phyloP scores from a whole-genome alignment of 2,329 filamentous ascomycete genomes.

The Paecilomyces sp. region DNA sequence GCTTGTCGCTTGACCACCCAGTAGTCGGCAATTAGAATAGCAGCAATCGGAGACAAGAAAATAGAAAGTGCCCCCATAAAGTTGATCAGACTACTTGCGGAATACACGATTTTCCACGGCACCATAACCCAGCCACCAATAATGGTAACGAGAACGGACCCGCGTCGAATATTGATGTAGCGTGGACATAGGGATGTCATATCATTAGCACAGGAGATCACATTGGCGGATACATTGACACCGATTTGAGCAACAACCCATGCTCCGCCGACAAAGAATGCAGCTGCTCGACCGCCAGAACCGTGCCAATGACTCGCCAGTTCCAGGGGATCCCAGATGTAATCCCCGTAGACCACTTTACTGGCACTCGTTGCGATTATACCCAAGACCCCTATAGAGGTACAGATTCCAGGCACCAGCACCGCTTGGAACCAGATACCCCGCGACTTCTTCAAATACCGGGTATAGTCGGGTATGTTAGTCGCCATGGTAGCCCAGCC shows the following conservation, averaged over 20 bases:
- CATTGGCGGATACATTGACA: slow-evolving; percentile 49
- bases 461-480: slow-evolving; percentile 13
- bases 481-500: slow-evolving; percentile 11
- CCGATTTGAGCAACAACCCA: slow-evolving; percentile 42
- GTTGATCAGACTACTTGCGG: slow-evolving; percentile 19
- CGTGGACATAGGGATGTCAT: slow-evolving; percentile 46
- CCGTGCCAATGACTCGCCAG: slow-evolving; percentile 19
- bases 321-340: slow-evolving; percentile 22
- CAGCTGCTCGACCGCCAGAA: slow-evolving; percentile 18
- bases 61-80: slow-evolving; percentile 19
- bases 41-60: slow-evolving; percentile 36
- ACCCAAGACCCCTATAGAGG: slow-evolving; percentile 23
- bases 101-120: slow-evolving; percentile 30
- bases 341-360: slow-evolving; percentile 14
- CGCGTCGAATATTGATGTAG: slow-evolving; percentile 47
- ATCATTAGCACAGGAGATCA: slow-evolving; percentile 48
- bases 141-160: slow-evolving; percentile 39
- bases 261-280: slow-evolving; percentile 20
- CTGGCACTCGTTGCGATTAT: slow-evolving; percentile 38
- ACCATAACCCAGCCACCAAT: slow-evolving; percentile 25
- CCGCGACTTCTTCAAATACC: slow-evolving; percentile 7
- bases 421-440: slow-evolving; percentile 7
- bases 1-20: slow-evolving; percentile 32
- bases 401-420: slow-evolving; percentile 2
- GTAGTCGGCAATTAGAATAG: slow-evolving; percentile 36